A percentile compares a stretch with the other conserved stretches of the same genome.
phyloP scores from a whole-genome alignment of 116 monocot genomes.

The Papilionanthe hybrid region DNA sequence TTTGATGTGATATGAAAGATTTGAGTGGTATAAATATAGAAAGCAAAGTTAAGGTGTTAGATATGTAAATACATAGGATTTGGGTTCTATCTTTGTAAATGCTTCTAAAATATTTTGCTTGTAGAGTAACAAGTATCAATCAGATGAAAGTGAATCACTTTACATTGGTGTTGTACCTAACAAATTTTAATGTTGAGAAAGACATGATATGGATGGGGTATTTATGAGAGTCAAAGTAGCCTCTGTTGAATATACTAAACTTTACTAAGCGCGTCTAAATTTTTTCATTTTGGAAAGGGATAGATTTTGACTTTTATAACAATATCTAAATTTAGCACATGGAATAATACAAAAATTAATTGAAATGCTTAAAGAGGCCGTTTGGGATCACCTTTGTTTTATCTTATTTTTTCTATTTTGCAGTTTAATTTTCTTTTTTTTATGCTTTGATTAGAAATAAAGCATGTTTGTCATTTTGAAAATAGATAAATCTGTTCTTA shows the following conservation, averaged over 20 bases:
- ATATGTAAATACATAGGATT: too few species aligned
- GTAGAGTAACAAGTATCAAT: background rate
- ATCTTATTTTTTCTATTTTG: too few species aligned
- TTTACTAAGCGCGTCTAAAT: background rate
- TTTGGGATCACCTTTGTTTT: too few species aligned
- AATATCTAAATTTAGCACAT: background rate
- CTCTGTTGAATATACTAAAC: background rate
- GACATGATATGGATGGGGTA: background rate
- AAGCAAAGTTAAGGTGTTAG: too few species aligned
- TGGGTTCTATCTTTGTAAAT: too few species aligned
- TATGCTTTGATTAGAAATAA: too few species aligned
- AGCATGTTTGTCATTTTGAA: too few species aligned
- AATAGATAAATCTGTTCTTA: too few species aligned
- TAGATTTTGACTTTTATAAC: background rate
- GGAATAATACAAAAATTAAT: background rate
- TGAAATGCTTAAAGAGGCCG: too few species aligned
- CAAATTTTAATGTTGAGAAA: background rate
- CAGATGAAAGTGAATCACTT: background rate
- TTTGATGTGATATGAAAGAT: too few species aligned
- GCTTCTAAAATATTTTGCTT: background rate
- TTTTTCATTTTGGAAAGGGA: background rate
- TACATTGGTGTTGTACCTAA: background rate
- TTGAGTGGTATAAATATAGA: too few species aligned
- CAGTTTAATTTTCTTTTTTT: too few species aligned
- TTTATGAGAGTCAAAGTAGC: constrained; percentile 1